These are phyloP conservation scores for Fraxinus sp. DNA, from an alignment of 305 asterid species.

Conservation along the genomic window DNA sequence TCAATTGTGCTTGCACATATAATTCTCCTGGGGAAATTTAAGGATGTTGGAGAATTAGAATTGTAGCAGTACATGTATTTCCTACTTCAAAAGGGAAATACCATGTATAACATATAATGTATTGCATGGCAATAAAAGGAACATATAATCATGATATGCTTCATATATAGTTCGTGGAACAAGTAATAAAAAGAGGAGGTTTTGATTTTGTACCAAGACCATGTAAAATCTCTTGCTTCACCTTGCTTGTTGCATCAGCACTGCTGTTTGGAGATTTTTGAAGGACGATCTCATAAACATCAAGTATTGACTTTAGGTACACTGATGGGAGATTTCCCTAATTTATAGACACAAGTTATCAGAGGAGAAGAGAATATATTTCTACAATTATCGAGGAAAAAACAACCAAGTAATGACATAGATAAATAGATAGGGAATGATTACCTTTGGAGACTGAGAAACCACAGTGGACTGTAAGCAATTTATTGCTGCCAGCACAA, in stretches of 20 bases:
- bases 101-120: constrained; percentile 1
- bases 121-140: constrained; percentile 13
- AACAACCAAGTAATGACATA: constrained; percentile 11
- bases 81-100: constrained; percentile 1
- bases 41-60: constrained; percentile 19
- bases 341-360: constrained; percentile 23
- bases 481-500: constrained; percentile 90
- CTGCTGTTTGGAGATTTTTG: constrained; percentile 53
- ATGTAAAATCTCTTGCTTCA: constrained; percentile 94
- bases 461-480: constrained; percentile 86
- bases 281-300: constrained; percentile 78
- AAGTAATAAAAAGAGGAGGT: constrained; percentile 13
- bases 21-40: constrained; percentile 70
- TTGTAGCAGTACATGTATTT: constrained; percentile 13
- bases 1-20: constrained; percentile 78
- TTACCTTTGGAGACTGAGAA: constrained; percentile 92
- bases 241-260: constrained; percentile 64
- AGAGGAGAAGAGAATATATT: constrained; percentile 22
- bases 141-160: not conserved
- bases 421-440: constrained; percentile 18
- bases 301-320: constrained; percentile 75
- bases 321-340: constrained; percentile 82
- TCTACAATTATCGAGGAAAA: constrained; percentile 19
- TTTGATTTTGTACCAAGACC: constrained; percentile 71
- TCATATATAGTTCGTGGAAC: constrained; percentile 9